Evolutionary conservation across 305 asterid genomes (phyloP).

Genomic region (Galium porrigens): DNA sequence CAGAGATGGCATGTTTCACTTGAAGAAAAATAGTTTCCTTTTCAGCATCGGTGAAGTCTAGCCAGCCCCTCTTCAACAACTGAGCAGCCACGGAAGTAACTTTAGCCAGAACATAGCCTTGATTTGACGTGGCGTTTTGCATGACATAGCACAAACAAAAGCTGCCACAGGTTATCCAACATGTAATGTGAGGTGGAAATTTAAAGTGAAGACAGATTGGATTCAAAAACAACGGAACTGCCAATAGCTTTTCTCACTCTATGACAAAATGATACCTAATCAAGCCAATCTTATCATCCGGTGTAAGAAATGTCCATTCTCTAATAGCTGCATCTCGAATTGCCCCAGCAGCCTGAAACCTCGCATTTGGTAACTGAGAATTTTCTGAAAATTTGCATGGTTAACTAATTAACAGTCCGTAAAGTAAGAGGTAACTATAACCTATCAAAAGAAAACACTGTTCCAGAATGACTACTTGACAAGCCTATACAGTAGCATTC

Average conservation of each 20-base stretch:
- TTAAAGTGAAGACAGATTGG: slow-evolving; percentile 6
- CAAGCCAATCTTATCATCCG: slow-evolving; percentile 50
- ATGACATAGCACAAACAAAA: slow-evolving; percentile 58
- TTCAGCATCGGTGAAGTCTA: slow-evolving; percentile 58
- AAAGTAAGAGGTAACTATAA: not conserved
- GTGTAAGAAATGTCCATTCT: slow-evolving; percentile 68
- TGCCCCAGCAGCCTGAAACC: slow-evolving; percentile 96
- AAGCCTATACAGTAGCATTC: not conserved
- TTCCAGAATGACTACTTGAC: not conserved
- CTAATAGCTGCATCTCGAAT: slow-evolving; percentile 74
- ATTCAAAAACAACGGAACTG: not conserved
- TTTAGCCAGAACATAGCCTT: slow-evolving; percentile 69
- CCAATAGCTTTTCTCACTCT: not conserved
- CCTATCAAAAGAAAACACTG: not conserved
- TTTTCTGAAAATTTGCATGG: slow-evolving; percentile 44
- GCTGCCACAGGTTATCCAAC: slow-evolving; percentile 36
- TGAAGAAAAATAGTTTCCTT: slow-evolving; percentile 67
- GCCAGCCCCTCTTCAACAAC: slow-evolving; percentile 91
- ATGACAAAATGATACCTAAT: slow-evolving; percentile 38
- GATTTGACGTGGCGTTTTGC: slow-evolving; percentile 58
- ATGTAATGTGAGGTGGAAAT: slow-evolving; percentile 6
- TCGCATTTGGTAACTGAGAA: slow-evolving; percentile 69
- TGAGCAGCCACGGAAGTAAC: slow-evolving; percentile 88
- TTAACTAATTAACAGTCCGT: slow-evolving; percentile 7
- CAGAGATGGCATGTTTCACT: slow-evolving; percentile 66